phyloP scores from a whole-genome alignment of 1,284 basidiomycete species.

The Rhodotorula sp. region DNA sequence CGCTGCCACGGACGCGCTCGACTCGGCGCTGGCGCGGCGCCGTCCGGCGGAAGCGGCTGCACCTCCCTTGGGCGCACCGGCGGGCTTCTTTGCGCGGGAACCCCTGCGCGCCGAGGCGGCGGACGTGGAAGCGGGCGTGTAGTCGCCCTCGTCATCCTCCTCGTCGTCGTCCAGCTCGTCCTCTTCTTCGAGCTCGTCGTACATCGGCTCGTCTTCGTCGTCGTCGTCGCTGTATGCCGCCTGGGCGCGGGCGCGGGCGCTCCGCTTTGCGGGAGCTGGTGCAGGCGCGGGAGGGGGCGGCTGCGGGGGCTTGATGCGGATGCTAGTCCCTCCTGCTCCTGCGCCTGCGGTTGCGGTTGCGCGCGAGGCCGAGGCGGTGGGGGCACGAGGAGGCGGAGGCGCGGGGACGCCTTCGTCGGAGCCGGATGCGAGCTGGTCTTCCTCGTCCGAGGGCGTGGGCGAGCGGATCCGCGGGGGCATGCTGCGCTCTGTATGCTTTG shows the following conservation, averaged over 20 bases:
- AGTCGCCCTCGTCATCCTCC: conserved; percentile 7
- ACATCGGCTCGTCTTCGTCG: conserved; percentile 8
- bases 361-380: background rate
- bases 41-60: conserved; percentile 1
- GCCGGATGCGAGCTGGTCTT: conserved; percentile 26
- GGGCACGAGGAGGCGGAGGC: background rate
- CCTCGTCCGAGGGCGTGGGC: conserved; percentile 27
- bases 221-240: conserved; percentile 11
- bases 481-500: background rate
- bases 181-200: conserved; percentile 17
- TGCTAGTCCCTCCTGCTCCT: background rate
- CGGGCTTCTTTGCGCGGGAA: background rate
- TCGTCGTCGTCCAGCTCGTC: conserved; percentile 11
- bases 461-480: conserved; percentile 35
- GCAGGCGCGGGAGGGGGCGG: background rate
- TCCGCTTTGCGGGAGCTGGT: background rate
- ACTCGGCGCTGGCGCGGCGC: background rate
- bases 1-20: background rate
- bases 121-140: background rate
- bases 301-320: conserved; percentile 13
- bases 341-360: background rate
- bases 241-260: background rate
- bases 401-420: conserved; percentile 6
- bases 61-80: background rate
- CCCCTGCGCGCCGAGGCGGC: background rate